phyloP scores from a whole-genome alignment of 148 eudicot species.

The Silene uniflora region DNA sequence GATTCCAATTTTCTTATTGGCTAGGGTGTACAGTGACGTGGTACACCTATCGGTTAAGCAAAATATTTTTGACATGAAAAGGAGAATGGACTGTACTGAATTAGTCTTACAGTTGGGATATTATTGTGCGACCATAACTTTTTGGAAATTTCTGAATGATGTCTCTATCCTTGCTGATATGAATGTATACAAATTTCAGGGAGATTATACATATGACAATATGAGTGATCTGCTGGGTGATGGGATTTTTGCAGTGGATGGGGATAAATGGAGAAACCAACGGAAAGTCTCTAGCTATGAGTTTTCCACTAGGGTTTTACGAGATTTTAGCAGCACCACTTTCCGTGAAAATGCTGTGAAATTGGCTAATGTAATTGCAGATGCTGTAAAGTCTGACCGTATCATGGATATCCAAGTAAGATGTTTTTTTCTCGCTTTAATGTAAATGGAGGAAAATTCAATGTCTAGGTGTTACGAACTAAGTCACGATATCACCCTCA shows the following conservation, averaged over 20 bases:
- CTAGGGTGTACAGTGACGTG: too few relatives aligned
- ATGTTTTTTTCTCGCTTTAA: background rate
- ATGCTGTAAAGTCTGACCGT: slow-evolving; percentile 40
- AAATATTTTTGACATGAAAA: too few relatives aligned
- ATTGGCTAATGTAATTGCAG: slow-evolving; percentile 49
- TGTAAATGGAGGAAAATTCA: too few relatives aligned
- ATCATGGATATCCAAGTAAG: slow-evolving; percentile 63
- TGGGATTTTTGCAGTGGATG: slow-evolving; percentile 74
- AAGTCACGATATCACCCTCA: too few relatives aligned
- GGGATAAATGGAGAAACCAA: slow-evolving; percentile 69
- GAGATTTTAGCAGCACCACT: slow-evolving; percentile 55
- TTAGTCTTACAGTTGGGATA: too few relatives aligned
- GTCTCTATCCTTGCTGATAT: background rate
- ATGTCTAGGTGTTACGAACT: too few relatives aligned
- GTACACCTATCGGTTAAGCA: too few relatives aligned
- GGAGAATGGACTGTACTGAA: too few relatives aligned
- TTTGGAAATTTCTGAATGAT: too few relatives aligned
- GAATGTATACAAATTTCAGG: slow-evolving; percentile 33
- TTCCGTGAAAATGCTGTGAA: slow-evolving; percentile 53
- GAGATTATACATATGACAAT: slow-evolving; percentile 36
- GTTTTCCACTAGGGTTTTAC: slow-evolving; percentile 57
- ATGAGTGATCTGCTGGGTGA: slow-evolving; percentile 62
- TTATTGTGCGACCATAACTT: too few relatives aligned
- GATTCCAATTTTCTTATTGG: too few relatives aligned
- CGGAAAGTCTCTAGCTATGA: slow-evolving; percentile 68